phyloP scores from a whole-genome alignment of 2,329 filamentous ascomycete species.

The Trichoderma oligosporum region DNA sequence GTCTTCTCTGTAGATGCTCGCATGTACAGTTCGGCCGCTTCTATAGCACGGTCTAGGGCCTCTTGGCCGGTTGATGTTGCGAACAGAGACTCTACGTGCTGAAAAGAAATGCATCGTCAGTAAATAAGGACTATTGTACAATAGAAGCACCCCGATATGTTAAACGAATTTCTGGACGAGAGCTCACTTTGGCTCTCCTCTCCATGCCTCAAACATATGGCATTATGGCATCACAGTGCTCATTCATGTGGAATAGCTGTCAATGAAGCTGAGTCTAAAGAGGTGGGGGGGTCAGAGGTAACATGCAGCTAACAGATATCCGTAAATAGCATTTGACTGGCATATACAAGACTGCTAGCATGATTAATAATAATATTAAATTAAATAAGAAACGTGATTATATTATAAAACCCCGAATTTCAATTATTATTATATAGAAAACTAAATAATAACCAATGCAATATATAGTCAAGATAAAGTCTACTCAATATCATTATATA shows the following conservation, averaged over 20 bases:
- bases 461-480: neutral
- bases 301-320: conserved; percentile 1
- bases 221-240: conserved; percentile 16
- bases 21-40: conserved; percentile 78
- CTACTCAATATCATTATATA: neutral
- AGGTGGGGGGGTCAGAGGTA: neutral
- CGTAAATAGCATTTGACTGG: neutral
- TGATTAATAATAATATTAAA: too few relatives aligned
- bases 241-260: conserved; percentile 1
- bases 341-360: neutral
- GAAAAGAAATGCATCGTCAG: conserved; percentile 13
- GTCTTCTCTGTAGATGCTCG: conserved; percentile 60
- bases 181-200: conserved; percentile 37
- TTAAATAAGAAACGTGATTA: too few relatives aligned
- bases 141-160: neutral
- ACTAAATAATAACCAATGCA: too few relatives aligned
- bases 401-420: too few relatives aligned
- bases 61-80: conserved; percentile 41
- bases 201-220: conserved; percentile 32
- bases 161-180: neutral
- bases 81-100: conserved; percentile 40
- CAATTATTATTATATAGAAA: too few relatives aligned
- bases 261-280: neutral
- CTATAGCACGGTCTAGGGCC: conserved; percentile 71
- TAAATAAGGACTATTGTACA: neutral